Conservation (phyloP, 495 filamentous ascomycete genomes). For the Tuber microsphaerosporum region DNA sequence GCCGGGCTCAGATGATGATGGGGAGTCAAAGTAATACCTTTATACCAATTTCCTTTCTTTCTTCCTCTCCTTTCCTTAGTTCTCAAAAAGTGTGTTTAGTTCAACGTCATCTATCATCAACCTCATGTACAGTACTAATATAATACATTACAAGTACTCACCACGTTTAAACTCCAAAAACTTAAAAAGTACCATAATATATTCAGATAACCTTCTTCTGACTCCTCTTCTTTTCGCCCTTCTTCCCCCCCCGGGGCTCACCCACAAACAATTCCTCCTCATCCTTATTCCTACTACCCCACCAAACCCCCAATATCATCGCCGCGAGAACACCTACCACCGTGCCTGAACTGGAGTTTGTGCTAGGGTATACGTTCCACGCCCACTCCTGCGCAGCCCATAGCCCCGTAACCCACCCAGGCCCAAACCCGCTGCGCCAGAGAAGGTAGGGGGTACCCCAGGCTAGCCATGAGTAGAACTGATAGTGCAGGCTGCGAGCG, state of each 20-base stretch:
- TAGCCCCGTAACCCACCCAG: constrained; percentile 59
- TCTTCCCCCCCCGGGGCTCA: constrained; percentile 4
- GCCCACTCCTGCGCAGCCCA: constrained; percentile 92
- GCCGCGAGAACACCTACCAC: constrained; percentile 65
- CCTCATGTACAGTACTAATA: neutral
- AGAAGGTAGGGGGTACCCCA: constrained; percentile 89
- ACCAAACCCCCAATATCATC: constrained; percentile 59
- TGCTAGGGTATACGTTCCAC: constrained; percentile 96
- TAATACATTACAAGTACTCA: neutral
- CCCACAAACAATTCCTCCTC: constrained; percentile 21
- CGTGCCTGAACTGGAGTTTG: constrained; percentile 63
- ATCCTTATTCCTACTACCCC: constrained; percentile 50
- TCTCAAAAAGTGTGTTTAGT: neutral
- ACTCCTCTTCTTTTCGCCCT: constrained; percentile 10
- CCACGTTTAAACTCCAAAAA: neutral
- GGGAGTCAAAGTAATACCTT: neutral
- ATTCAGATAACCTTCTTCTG: neutral
- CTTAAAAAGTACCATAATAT: constrained; percentile 10
- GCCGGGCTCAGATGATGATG: constrained; percentile 36
- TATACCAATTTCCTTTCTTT: neutral
- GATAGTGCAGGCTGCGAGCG: constrained; percentile 87
- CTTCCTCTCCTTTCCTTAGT: neutral
- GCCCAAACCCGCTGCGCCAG: constrained; percentile 72
- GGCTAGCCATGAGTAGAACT: constrained; percentile 89
- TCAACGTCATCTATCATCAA: neutral